Conservation (phyloP, 345 rosid genomes). For the Laguncularia racemosa region DNA sequence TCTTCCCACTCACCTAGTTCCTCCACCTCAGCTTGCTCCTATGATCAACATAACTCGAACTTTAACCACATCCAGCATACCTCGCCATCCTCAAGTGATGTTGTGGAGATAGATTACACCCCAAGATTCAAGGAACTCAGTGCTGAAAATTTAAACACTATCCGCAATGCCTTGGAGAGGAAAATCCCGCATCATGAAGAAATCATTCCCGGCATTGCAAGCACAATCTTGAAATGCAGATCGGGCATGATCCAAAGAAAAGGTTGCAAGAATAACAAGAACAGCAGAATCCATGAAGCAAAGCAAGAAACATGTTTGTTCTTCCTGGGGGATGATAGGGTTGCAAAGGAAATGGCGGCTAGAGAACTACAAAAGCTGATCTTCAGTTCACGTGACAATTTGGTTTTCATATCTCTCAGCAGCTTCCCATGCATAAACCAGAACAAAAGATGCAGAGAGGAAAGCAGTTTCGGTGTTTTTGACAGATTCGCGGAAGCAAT, state of each 20-base stretch:
- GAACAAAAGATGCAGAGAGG: conserved; percentile 4
- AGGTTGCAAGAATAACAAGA: conserved; percentile 13
- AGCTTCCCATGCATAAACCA: not conserved
- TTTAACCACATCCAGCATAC: conserved; percentile 35
- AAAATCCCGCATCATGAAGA: conserved; percentile 71
- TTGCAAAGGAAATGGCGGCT: conserved; percentile 63
- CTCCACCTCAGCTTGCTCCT: conserved; percentile 38
- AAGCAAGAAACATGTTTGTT: conserved; percentile 81
- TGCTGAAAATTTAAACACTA: conserved; percentile 38
- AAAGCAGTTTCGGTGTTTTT: not conserved
- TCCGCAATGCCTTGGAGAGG: conserved; percentile 55
- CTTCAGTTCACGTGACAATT: conserved; percentile 33
- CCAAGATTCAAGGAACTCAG: conserved; percentile 57
- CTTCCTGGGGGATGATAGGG: conserved; percentile 60
- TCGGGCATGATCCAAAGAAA: conserved; percentile 51
- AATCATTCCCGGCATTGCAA: conserved; percentile 44
- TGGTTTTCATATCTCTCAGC: conserved; percentile 12
- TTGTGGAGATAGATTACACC: conserved; percentile 47
- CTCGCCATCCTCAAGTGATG: conserved; percentile 65
- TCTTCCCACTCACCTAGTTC: conserved; percentile 57
- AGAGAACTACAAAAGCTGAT: conserved; percentile 65
- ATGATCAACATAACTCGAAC: conserved; percentile 34
- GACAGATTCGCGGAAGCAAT: conserved; percentile 2
- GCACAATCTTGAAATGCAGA: conserved; percentile 58
- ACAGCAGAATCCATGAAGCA: conserved; percentile 8